Base-by-base conservation (phyloP, 1,284 basidiomycete genomes). In the Trametes polyzona region DNA sequence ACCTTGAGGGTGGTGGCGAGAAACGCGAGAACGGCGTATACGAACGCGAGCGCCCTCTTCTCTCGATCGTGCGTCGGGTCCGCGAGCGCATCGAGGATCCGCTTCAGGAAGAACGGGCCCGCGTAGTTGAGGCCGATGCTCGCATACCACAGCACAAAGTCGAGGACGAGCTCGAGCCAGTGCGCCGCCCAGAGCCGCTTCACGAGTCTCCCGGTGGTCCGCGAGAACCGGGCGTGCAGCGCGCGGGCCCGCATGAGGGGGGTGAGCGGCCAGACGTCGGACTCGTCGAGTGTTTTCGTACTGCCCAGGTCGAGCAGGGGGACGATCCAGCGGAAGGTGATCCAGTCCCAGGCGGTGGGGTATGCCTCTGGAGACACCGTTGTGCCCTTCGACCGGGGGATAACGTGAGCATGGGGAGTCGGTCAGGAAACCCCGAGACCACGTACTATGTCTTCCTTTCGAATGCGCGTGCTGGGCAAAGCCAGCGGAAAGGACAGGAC, bases 271-370 rank as follows among this genome's bases (percentile, higher is more conserved):
- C 90, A 93, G 0, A 95, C 81, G 65, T 93, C 90, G 0, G 75
- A 71, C 57, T 90, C 86, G 55, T 87, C 78, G 17, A 94, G 75
- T 10, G 87, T 90, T 7, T 75, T 77, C n/a, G 51, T 78, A 65
- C n/a, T 79, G 12, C 90, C 90, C 73, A 83, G 75, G 50, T 74
- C 67, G 56, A 95, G 80, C 23, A 94, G 77, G 0, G 86, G 84
- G 57, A 82, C 79, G 43, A 95, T 78, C 93, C 93, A 95, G 26
- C 69, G 74, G 73, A 95, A 95, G 0, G 88, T 85, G n/a, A 90
- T 73, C 89, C 92, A 94, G 6, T 83, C 80, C 74, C 81, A 87
- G 0, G 95, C 76, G 0, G 85, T 80, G 4, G 89, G 88, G 61
- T 87, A 86, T 67, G 95, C 92, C 69, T 96, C 93, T 0, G 84